Conservation (phyloP, 2,329 filamentous ascomycete species). For the Nemania sp. region DNA sequence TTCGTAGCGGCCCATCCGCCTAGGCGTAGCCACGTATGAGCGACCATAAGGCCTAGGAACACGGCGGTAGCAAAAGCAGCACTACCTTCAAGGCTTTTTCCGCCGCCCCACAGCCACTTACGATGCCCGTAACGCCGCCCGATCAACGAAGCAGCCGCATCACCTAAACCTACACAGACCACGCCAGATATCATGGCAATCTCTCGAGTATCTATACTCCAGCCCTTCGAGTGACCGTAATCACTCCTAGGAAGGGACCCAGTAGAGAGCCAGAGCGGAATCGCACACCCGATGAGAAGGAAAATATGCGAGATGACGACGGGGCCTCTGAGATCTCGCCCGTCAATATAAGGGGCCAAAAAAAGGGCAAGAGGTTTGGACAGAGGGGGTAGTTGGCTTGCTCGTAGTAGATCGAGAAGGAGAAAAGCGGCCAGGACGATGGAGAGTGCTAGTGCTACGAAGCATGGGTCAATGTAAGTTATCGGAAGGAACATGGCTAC, state of each 20-base stretch:
- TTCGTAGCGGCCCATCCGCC: slow-evolving; percentile 83
- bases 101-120: slow-evolving; percentile 97
- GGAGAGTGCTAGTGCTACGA: slow-evolving; percentile 81
- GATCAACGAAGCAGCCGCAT: slow-evolving; percentile 91
- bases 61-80: slow-evolving; percentile 86
- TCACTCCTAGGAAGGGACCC: slow-evolving; percentile 73
- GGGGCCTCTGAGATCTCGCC: slow-evolving; percentile 89
- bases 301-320: slow-evolving; percentile 98
- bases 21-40: slow-evolving; percentile 78
- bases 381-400: slow-evolving; percentile 89
- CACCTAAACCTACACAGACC: slow-evolving; percentile 93
- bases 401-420: slow-evolving; percentile 87
- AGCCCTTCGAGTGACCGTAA: slow-evolving; percentile 70
- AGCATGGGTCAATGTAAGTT: slow-evolving; percentile 87
- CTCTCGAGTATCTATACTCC: slow-evolving; percentile 81
- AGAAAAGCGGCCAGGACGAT: slow-evolving; percentile 87
- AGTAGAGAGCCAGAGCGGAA: slow-evolving; percentile 90
- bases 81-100: slow-evolving; percentile 92
- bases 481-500: slow-evolving; percentile 93
- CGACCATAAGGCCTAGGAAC: slow-evolving; percentile 75
- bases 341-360: slow-evolving; percentile 93
- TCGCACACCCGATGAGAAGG: slow-evolving; percentile 91
- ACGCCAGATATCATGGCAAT: slow-evolving; percentile 93
- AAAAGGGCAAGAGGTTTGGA: slow-evolving; percentile 88
- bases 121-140: slow-evolving; percentile 85